Evolutionary conservation across 164 flowering plant genomes (phyloP), one percentile per base, ranked within the genome.

Genomic region (Liquidambar formosana): DNA sequence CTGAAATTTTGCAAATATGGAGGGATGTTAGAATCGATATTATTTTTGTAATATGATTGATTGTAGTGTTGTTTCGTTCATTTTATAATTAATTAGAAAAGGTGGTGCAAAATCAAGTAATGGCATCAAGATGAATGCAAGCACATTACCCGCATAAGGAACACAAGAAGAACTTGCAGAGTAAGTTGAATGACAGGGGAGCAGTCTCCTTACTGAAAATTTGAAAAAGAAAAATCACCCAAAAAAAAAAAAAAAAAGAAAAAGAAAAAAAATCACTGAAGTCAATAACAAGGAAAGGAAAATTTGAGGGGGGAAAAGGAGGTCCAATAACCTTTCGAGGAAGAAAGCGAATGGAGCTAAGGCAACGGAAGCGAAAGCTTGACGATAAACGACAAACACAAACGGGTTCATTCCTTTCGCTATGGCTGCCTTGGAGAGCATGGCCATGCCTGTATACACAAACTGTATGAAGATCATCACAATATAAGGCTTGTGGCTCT

Each of bases 351-450:
- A 75, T 10, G 93, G 96, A 69, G 84, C 71, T 41, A 88, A 28
- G 72, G 72, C 84, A 60, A 86, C 67, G 25, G 88, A 62, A 25
- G 90, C 96, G 23, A 85, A 72, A n/a, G 81, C 90, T 71, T 88
- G 96, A 10, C 91, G 80, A 73, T 85, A 88, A 38, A 78, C 78
- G 0, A 88, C 91, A 74, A 90, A 90, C 4, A 90, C 83, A 57
- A 22, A 79, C 65, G 88, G 84, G 73, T 73, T 84, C 89, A 87
- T 87, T 53, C 93, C 96, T 18, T 68, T 51, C 14, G 80, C 60
- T 46, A 90, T 76, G 43, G 96, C 85, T 10, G 78, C 81, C 58
- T 88, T 88, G 38, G 93, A 84, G 63, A 90, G 63, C 71, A 90
- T 71, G 16, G 85, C 83, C 89, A 85, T 84, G 46, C 88, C 93